Percentiles rank a stretch among this genome's conserved stretches.
Conservation (phyloP, 805 yeast species). For the Wickerhamiella cacticola region DNA sequence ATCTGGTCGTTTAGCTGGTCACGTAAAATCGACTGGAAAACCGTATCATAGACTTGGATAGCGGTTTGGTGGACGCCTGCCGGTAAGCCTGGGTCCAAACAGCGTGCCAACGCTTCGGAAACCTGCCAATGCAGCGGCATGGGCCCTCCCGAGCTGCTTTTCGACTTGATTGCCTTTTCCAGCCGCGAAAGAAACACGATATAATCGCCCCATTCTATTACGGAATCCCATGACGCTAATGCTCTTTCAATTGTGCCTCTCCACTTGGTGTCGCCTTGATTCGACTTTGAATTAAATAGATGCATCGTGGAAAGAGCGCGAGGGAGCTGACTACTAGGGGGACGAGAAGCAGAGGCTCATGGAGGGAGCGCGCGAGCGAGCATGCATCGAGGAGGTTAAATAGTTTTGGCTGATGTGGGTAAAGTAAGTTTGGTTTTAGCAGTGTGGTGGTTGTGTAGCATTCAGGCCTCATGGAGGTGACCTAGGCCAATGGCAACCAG, state of each 20-base stretch:
- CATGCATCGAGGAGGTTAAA: too few relatives aligned
- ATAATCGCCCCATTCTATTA: slow-evolving; percentile 97
- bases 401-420: too few relatives aligned
- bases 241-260: slow-evolving; percentile 52
- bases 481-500: too few relatives aligned
- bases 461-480: too few relatives aligned
- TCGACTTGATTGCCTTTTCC: slow-evolving; percentile 51
- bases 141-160: slow-evolving; percentile 27
- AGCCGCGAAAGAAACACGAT: slow-evolving; percentile 77
- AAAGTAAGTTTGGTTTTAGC: too few relatives aligned
- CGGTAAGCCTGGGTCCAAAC: slow-evolving; percentile 71
- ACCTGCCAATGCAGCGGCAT: slow-evolving; percentile 60
- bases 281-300: neutral
- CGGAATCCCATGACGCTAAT: slow-evolving; percentile 59
- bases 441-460: too few relatives aligned
- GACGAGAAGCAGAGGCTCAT: too few relatives aligned
- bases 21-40: slow-evolving; percentile 52
- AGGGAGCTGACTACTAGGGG: too few relatives aligned
- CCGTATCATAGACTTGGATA: slow-evolving; percentile 56
- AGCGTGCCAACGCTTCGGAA: slow-evolving; percentile 60
- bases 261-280: slow-evolving; percentile 22
- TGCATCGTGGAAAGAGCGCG: too few relatives aligned
- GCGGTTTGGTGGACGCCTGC: slow-evolving; percentile 93
- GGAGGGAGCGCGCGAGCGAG: too few relatives aligned
- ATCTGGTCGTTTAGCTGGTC: slow-evolving; percentile 44